Base-by-base conservation (phyloP, 768 basidiomycete species). In the Tylopilus rubrobrunneus region DNA sequence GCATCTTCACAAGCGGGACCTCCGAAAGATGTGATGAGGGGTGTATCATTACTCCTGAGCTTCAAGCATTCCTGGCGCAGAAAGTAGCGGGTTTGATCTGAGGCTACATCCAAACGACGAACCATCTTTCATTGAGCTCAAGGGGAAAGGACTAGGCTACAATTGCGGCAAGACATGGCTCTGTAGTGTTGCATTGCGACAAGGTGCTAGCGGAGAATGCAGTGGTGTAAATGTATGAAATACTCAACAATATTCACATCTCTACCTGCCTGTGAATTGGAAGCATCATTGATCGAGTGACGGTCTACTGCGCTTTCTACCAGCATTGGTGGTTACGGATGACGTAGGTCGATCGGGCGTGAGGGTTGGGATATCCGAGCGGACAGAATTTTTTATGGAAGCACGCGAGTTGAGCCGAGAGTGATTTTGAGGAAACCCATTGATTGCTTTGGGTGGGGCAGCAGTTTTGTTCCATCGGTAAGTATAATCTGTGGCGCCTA, bases 261-360 rank as follows among this genome's bases (percentile, higher is more conserved):
- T 56, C 60, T 49, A 57, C 45, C 51, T 52, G 55, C 52, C 53
- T 53, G 52, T 54, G 52, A 51, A 51, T 49, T 48, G 55, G 53
- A 59, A 46, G 33, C 15, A 48, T 50, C 23, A 34, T 71, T 61
- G 66, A 60, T 45, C 64, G 44, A 68, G 55, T 23, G 70, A 66
- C 31, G 55, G 51, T 63, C 71, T 73, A 49, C 59, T 65, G 55
- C 70, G 70, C 61, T 73, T 71, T 67, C 50, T 66, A 34, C 62
- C 64, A 34, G 59, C 49, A 55, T 66, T 71, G 41, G 53, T 53
- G 42, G 66, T 50, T 15, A 49, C 23, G 6, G 45, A 47, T 12
- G 65, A 41, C n/a, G 46, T 49, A 21, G 54, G 37, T 53, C 43
- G 65, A 34, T 64, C 52, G 37, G 50, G 40, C 5, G 57, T 42